Percentiles rank a stretch among this genome's conserved stretches.
Conservation (phyloP, 805 yeast species). For the Clavispora vitiphila region DNA sequence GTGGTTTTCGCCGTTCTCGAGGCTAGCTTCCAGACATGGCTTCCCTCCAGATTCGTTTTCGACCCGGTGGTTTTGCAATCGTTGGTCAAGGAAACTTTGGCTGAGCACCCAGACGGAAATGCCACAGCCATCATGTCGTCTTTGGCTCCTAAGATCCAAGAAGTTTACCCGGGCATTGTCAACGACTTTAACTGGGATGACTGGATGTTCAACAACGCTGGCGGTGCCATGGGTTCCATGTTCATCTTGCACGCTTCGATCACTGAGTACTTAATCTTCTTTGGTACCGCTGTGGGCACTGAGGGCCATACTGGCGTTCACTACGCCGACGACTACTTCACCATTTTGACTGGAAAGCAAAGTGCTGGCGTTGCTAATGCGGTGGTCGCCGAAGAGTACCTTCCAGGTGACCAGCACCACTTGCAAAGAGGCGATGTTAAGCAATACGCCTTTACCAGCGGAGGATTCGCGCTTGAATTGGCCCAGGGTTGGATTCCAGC, state of each 20-base stretch:
- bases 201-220: slow-evolving; percentile 97
- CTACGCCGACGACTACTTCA: slow-evolving; percentile 96
- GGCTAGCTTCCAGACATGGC: slow-evolving; percentile 51
- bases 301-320: slow-evolving; percentile 97
- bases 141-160: slow-evolving; percentile 41
- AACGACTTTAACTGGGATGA: slow-evolving; percentile 70
- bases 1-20: slow-evolving; percentile 32
- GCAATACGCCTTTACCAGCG: slow-evolving; percentile 83
- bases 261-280: slow-evolving; percentile 86
- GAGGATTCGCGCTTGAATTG: slow-evolving; percentile 82
- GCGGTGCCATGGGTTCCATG: slow-evolving; percentile 98
- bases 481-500: slow-evolving; percentile 99
- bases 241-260: slow-evolving; percentile 91
- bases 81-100: slow-evolving; percentile 52
- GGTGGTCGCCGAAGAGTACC: slow-evolving; percentile 61
- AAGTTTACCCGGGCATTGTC: slow-evolving; percentile 67
- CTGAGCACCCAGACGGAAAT: slow-evolving; percentile 50
- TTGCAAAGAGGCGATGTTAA: slow-evolving; percentile 66
- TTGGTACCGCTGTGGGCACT: slow-evolving; percentile 90
- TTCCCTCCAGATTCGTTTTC: slow-evolving; percentile 68
- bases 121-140: slow-evolving; percentile 60
- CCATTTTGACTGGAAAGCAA: slow-evolving; percentile 79
- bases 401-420: slow-evolving; percentile 85
- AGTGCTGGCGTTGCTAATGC: slow-evolving; percentile 65
- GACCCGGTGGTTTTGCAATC: slow-evolving; percentile 58